Evolutionary conservation across 2,329 filamentous ascomycete genomes (phyloP).

Genomic region (Aaosphaeria arxii): DNA sequence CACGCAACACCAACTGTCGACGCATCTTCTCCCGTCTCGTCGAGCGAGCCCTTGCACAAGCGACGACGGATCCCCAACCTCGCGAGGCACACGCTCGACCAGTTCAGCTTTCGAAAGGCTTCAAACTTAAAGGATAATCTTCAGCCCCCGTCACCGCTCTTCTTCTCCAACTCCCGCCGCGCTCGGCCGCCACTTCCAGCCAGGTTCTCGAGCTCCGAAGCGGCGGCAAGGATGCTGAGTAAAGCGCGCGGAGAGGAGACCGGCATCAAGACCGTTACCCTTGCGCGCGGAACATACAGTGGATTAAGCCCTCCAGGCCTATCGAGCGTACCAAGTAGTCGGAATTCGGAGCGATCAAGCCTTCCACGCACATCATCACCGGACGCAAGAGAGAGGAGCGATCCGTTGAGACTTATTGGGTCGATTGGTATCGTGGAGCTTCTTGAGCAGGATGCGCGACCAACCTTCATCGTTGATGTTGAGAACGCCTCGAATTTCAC

Average conservation of each 20-base stretch:
- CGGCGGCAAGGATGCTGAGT: constrained; percentile 57
- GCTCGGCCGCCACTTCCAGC: constrained; percentile 44
- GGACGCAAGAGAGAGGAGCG: constrained; percentile 48
- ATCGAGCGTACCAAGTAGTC: constrained; percentile 53
- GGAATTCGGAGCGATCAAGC: constrained; percentile 54
- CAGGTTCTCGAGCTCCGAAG: constrained; percentile 58
- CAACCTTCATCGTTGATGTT: constrained; percentile 73
- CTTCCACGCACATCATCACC: constrained; percentile 50
- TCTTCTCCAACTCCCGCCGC: constrained; percentile 49
- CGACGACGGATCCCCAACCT: constrained; percentile 23
- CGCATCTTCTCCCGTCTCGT: not conserved
- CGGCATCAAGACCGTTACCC: constrained; percentile 51
- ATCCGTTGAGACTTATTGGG: constrained; percentile 57
- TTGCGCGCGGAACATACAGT: constrained; percentile 47
- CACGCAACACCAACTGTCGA: not conserved
- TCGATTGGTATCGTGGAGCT: constrained; percentile 68
- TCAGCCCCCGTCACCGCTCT: constrained; percentile 49
- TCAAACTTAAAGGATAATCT: constrained; percentile 15
- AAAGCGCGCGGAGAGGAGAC: constrained; percentile 49
- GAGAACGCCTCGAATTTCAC: constrained; percentile 55
- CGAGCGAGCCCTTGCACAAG: constrained; percentile 35
- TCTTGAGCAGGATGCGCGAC: constrained; percentile 72
- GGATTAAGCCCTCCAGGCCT: constrained; percentile 33
- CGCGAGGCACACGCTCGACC: constrained; percentile 35
- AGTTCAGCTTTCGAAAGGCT: constrained; percentile 26